Percentiles rank a stretch among this genome's conserved stretches.
These are phyloP conservation scores for Colletotrichum sp. DNA, from an alignment of 2,329 filamentous ascomycete genomes.

Conservation along the genomic window DNA sequence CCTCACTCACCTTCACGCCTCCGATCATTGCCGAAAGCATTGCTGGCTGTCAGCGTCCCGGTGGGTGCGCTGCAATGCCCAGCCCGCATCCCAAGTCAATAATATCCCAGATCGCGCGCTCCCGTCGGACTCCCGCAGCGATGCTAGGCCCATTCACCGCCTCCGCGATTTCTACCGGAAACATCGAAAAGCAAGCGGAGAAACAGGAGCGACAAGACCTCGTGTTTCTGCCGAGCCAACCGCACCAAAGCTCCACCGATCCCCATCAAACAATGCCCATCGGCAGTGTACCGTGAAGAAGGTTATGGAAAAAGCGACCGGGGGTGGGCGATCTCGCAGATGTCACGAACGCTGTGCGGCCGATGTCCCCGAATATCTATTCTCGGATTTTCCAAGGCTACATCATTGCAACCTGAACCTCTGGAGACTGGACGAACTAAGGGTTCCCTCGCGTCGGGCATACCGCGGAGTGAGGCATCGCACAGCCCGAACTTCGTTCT, in stretches of 20 bases:
- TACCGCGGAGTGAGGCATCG: neutral
- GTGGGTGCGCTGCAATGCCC: neutral
- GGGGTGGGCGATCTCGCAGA: neutral
- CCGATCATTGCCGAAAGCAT: neutral
- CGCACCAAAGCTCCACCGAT: neutral
- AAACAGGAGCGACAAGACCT: neutral
- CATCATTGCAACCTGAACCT: neutral
- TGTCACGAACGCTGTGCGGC: neutral
- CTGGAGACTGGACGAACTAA: neutral
- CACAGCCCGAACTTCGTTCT: neutral
- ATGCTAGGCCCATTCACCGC: slow-evolving; percentile 1
- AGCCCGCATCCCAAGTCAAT: neutral
- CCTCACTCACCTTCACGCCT: neutral
- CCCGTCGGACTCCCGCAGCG: neutral
- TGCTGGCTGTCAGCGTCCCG: neutral
- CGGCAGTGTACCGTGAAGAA: neutral
- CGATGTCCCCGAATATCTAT: neutral
- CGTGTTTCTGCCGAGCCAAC: slow-evolving; percentile 17
- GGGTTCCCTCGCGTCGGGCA: neutral
- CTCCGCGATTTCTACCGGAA: neutral
- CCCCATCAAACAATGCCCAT: neutral
- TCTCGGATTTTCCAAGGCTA: neutral
- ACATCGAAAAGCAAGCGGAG: slow-evolving; percentile 4
- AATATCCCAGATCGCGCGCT: neutral
- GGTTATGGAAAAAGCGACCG: neutral